These are phyloP conservation scores for Penicillium odoratum DNA, from an alignment of 495 filamentous ascomycete species.

Conservation along the genomic window DNA sequence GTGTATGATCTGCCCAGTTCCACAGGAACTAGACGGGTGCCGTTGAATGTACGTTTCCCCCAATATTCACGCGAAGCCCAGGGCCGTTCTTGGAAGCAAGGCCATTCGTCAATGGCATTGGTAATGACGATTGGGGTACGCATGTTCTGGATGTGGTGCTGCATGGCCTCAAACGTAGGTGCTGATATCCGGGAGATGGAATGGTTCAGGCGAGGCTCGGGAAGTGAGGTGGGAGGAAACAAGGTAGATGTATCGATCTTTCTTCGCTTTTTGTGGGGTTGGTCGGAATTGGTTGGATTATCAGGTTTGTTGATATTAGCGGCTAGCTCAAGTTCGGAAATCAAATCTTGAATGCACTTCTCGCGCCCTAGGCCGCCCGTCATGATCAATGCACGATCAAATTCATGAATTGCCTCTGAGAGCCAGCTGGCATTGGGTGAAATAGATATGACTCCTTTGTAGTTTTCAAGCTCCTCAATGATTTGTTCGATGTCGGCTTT, in stretches of 20 bases:
- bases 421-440: constrained; percentile 25
- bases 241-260: constrained; percentile 32
- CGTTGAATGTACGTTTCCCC: constrained; percentile 69
- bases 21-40: constrained; percentile 78
- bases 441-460: neutral
- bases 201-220: constrained; percentile 33
- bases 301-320: constrained; percentile 8
- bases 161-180: constrained; percentile 62
- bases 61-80: constrained; percentile 80
- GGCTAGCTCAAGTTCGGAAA: constrained; percentile 32
- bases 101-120: constrained; percentile 68
- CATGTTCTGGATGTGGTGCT: constrained; percentile 55
- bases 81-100: constrained; percentile 39
- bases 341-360: constrained; percentile 53
- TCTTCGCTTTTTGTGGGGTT: constrained; percentile 28
- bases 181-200: constrained; percentile 38
- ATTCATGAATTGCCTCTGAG: constrained; percentile 53
- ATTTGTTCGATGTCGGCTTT: constrained; percentile 13
- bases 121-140: constrained; percentile 71
- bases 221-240: constrained; percentile 39
- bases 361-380: constrained; percentile 70
- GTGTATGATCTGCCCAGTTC: constrained; percentile 91
- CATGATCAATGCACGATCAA: constrained; percentile 83
- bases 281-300: neutral
- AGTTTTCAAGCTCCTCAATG: constrained; percentile 2